Conservation (phyloP, 2,329 filamentous ascomycete species). For the Penicillium frequentans region DNA sequence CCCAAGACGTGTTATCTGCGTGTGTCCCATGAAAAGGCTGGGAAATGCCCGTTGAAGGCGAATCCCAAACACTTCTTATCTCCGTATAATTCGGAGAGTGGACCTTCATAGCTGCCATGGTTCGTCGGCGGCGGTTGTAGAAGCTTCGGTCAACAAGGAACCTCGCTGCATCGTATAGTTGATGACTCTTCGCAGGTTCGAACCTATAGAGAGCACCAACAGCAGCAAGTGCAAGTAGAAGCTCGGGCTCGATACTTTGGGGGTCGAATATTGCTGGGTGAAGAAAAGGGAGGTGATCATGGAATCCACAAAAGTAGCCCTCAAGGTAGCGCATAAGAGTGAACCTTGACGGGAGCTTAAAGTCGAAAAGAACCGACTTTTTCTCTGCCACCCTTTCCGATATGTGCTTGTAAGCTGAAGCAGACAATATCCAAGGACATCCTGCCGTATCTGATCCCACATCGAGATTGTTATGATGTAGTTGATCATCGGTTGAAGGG, state of each 20-base stretch:
- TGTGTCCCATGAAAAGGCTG: no score
- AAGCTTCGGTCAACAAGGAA: background rate
- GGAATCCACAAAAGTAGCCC: background rate
- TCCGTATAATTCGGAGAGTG: no score
- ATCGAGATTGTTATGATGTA: background rate
- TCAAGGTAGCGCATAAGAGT: background rate
- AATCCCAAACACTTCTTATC: background rate
- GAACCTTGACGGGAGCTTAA: background rate
- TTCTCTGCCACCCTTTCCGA: background rate
- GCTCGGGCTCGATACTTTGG: background rate
- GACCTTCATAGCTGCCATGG: background rate
- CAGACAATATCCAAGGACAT: background rate
- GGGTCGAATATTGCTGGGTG: background rate
- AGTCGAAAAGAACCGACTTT: background rate
- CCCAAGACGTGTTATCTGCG: no score
- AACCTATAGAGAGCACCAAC: background rate
- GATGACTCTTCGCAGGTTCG: background rate
- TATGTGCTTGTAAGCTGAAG: background rate
- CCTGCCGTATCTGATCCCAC: background rate
- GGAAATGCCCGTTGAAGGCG: no score
- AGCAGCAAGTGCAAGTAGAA: background rate
- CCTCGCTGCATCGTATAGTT: background rate
- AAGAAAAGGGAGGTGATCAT: background rate
- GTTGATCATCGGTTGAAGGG: background rate
- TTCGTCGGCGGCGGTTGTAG: background rate